Evolutionary conservation across 208 protist species (phyloP).

Genomic region (Plasmodiophora brassicae): DNA sequence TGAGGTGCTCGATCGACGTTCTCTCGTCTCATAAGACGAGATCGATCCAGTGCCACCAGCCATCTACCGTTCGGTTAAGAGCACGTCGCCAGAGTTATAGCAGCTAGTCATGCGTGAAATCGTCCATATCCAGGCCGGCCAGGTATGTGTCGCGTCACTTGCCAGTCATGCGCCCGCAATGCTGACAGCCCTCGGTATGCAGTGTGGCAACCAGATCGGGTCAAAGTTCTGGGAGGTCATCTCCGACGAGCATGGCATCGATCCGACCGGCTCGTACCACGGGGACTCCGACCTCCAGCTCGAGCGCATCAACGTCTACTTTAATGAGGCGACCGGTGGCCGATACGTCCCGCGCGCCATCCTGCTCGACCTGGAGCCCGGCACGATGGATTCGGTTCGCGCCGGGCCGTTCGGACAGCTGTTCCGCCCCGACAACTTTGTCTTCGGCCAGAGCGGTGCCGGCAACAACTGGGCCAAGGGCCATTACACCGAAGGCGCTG

Average conservation of each 20-base stretch:
- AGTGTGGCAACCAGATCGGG: constrained; percentile 51
- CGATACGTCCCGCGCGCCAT: constrained; percentile 80
- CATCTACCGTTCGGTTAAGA: too few species aligned
- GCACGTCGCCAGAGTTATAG: too few species aligned
- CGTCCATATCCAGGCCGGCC: constrained; percentile 85
- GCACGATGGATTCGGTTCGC: constrained; percentile 91
- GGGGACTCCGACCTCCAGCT: constrained; percentile 87
- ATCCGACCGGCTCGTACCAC: constrained; percentile 84
- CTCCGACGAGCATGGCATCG: constrained; percentile 71
- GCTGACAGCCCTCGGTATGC: too few species aligned
- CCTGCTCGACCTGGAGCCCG: constrained; percentile 80
- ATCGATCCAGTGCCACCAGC: too few species aligned
- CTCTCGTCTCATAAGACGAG: too few species aligned
- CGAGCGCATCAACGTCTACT: constrained; percentile 98
- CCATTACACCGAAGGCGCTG: constrained; percentile 97
- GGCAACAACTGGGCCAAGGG: constrained; percentile 96
- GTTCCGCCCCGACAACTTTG: constrained; percentile 94
- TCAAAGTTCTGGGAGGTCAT: constrained; percentile 69
- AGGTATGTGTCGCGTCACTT: constrained; percentile 65
- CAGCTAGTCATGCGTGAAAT: constrained; percentile 89
- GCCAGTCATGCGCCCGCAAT: too few species aligned
- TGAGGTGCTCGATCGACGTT: too few species aligned
- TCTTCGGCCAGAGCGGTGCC: constrained; percentile 91
- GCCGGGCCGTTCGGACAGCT: constrained; percentile 82
- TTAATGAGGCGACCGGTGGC: constrained; percentile 84